phyloP scores from a whole-genome alignment of 371 early-diverging fungal species.

The Rhizopus delemar region DNA sequence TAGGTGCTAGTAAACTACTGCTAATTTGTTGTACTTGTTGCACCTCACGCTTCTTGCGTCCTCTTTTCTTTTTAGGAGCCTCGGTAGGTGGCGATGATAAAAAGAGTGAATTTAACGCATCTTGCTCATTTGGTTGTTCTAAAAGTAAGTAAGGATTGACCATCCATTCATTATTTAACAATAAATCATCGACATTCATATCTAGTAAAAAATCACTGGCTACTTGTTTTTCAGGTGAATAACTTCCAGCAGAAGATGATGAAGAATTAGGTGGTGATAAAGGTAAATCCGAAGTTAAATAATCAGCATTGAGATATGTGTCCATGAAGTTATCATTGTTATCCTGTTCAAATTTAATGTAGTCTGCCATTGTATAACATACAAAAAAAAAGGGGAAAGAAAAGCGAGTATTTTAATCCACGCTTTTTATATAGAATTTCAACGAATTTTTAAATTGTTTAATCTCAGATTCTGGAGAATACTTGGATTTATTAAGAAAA shows the following conservation, averaged over 20 bases:
- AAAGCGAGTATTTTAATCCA: neutral
- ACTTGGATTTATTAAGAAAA: too few relatives aligned
- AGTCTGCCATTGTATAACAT: constrained; percentile 6
- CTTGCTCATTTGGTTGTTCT: neutral
- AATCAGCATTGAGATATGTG: constrained; percentile 46
- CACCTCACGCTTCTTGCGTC: constrained; percentile 43
- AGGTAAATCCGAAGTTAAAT: constrained; percentile 25
- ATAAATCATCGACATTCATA: constrained; percentile 4
- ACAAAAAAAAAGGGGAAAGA: constrained; percentile 6
- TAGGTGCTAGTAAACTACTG: constrained; percentile 29
- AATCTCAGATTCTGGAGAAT: too few relatives aligned
- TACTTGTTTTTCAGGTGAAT: constrained; percentile 2
- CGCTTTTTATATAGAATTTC: too few relatives aligned
- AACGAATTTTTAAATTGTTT: too few relatives aligned
- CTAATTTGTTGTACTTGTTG: constrained; percentile 15
- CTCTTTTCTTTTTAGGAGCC: constrained; percentile 45
- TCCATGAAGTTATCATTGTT: constrained; percentile 38
- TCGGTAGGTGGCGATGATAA: constrained; percentile 6
- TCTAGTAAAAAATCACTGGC: constrained; percentile 22
- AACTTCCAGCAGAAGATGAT: constrained; percentile 13
- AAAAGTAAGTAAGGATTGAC: constrained; percentile 8
- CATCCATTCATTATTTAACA: neutral
- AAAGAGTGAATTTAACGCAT: neutral
- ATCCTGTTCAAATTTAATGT: constrained; percentile 33
- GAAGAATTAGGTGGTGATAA: constrained; percentile 18